These are phyloP conservation scores for Leishmania martiniquensis DNA, from an alignment of 208 protist genomes.

Conservation along the genomic window DNA sequence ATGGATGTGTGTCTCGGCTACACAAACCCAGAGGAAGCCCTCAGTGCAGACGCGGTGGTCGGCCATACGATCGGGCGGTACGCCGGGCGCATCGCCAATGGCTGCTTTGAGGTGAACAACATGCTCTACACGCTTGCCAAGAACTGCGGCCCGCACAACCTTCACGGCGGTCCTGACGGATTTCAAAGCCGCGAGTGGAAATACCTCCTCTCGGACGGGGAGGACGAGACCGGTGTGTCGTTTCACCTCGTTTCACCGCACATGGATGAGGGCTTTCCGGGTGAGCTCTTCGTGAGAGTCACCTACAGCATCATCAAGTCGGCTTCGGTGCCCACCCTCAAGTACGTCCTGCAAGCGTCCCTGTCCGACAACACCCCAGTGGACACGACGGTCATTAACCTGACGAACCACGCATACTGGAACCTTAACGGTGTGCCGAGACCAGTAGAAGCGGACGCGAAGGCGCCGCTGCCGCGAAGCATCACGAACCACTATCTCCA, in stretches of 20 bases:
- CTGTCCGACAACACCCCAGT: constrained; percentile 62
- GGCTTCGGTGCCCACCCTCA: constrained; percentile 38
- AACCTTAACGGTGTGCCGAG: constrained; percentile 80
- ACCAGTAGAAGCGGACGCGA: constrained; percentile 14
- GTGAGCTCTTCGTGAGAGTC: constrained; percentile 67
- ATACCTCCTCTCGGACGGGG: constrained; percentile 69
- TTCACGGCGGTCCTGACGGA: constrained; percentile 71
- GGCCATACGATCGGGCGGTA: constrained; percentile 58
- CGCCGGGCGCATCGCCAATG: constrained; percentile 70
- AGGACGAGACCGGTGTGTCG: constrained; percentile 71
- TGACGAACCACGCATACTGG: constrained; percentile 83
- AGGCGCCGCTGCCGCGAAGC: constrained; percentile 32
- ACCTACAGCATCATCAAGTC: constrained; percentile 73
- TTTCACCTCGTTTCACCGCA: constrained; percentile 75
- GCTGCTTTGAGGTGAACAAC: constrained; percentile 49
- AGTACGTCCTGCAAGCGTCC: constrained; percentile 56
- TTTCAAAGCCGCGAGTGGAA: constrained; percentile 74
- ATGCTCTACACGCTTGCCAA: constrained; percentile 59
- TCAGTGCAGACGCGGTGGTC: constrained; percentile 12
- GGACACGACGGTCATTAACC: constrained; percentile 70
- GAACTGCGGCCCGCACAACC: constrained; percentile 64
- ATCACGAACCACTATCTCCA: constrained; percentile 69
- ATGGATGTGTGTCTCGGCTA: constrained; percentile 65
- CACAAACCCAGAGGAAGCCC: constrained; percentile 41
- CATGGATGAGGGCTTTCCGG: constrained; percentile 82